Conservation (phyloP, 2,329 filamentous ascomycete genomes). For the Monosporascus sp. region DNA sequence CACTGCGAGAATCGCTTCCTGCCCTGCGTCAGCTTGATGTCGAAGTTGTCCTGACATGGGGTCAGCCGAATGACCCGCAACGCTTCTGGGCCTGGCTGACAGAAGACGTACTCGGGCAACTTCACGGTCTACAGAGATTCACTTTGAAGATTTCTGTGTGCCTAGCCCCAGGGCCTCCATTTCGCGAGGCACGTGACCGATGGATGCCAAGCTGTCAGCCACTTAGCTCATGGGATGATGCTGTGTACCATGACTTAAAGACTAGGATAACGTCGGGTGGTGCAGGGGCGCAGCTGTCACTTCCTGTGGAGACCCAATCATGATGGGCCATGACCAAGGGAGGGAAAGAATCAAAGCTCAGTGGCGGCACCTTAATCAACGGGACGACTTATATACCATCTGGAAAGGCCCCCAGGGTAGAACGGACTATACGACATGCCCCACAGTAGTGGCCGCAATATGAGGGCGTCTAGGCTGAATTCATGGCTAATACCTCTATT, state of each 20-base stretch:
- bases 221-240: slow-evolving; percentile 8
- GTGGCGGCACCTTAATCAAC: too few species aligned
- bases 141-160: slow-evolving; percentile 10
- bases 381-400: too few species aligned
- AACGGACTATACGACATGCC: too few species aligned
- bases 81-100: slow-evolving; percentile 12
- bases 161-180: background rate
- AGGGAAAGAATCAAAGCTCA: too few species aligned
- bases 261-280: background rate
- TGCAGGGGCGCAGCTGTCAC: too few species aligned
- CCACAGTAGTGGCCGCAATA: too few species aligned
- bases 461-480: too few species aligned
- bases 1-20: slow-evolving; percentile 4
- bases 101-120: slow-evolving; percentile 9
- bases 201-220: slow-evolving; percentile 3
- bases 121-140: slow-evolving; percentile 10
- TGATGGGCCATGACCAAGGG: too few species aligned
- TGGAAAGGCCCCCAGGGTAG: too few species aligned
- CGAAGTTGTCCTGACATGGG: slow-evolving; percentile 9
- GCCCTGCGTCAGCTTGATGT: slow-evolving; percentile 12
- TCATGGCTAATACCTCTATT: too few species aligned
- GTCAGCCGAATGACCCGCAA: slow-evolving; percentile 10
- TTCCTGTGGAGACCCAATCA: too few species aligned
- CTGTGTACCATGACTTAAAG: slow-evolving; percentile 9
- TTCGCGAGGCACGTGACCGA: background rate